Conservation (phyloP, 148 eudicot genomes). For the Simmondsia chinensis region DNA sequence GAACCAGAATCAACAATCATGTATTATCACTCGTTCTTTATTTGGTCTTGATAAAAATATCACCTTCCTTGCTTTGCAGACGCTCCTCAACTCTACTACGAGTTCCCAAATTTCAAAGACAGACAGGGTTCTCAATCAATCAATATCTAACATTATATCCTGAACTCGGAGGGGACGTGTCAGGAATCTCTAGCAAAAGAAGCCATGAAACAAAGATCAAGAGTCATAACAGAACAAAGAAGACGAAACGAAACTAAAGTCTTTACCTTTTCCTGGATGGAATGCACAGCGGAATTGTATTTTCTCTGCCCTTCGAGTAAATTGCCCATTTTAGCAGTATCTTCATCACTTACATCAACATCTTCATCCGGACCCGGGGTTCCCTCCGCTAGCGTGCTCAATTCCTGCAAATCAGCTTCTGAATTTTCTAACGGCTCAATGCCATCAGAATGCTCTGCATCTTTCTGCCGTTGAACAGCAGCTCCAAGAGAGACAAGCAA, state of each 20-base stretch:
- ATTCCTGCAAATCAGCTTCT: conserved; percentile 37
- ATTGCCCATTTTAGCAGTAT: conserved; percentile 53
- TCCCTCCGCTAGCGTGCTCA: conserved; percentile 27
- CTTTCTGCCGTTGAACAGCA: conserved; percentile 97
- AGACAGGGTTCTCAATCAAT: too few relatives aligned
- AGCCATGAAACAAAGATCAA: too few relatives aligned
- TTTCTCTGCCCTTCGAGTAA: conserved; percentile 92
- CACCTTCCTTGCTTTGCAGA: too few relatives aligned
- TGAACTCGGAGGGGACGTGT: too few relatives aligned
- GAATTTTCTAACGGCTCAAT: conserved; percentile 58
- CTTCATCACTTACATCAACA: conserved; percentile 39
- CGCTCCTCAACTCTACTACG: too few relatives aligned
- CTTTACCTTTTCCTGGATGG: conserved; percentile 94
- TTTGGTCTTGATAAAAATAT: too few relatives aligned
- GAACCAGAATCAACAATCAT: too few relatives aligned
- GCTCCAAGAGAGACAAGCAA: conserved; percentile 91
- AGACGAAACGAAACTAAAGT: neutral
- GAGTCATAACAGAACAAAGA: neutral
- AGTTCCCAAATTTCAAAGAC: too few relatives aligned
- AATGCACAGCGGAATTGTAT: conserved; percentile 93
- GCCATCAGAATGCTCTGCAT: conserved; percentile 72
- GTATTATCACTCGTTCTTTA: too few relatives aligned
- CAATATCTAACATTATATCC: too few relatives aligned
- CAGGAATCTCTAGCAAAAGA: too few relatives aligned
- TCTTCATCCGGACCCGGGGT: conserved; percentile 57